Percentiles rank a stretch among this genome's conserved stretches.
Evolutionary conservation across 2,329 filamentous ascomycete species (phyloP).

Genomic region (Scorias spongiosa): DNA sequence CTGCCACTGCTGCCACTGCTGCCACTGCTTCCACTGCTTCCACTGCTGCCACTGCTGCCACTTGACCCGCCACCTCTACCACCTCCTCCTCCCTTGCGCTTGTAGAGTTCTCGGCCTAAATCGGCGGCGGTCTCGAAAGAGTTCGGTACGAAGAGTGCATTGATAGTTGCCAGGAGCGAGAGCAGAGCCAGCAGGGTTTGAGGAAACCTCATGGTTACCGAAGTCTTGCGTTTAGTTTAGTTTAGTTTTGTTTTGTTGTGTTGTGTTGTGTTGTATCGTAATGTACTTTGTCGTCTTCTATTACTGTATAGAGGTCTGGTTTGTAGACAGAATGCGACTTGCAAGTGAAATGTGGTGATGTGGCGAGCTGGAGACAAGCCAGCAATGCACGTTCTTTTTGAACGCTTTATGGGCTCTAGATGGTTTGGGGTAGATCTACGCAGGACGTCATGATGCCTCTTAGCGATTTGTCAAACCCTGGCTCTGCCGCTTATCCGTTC

Average conservation of each 20-base stretch:
- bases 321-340: not conserved
- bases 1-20: slow-evolving; percentile 13
- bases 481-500: too few relatives aligned
- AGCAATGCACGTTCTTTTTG: too few relatives aligned
- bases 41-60: slow-evolving; percentile 1
- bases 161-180: slow-evolving; percentile 15
- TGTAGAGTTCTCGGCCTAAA: slow-evolving; percentile 19
- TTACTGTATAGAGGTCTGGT: not conserved
- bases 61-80: slow-evolving; percentile 22
- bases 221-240: not conserved
- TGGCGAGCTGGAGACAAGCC: too few relatives aligned
- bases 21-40: too few relatives aligned
- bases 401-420: too few relatives aligned
- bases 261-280: not conserved
- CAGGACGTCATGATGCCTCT: too few relatives aligned
- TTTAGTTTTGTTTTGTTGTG: not conserved
- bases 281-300: too few relatives aligned
- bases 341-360: too few relatives aligned
- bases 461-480: too few relatives aligned
- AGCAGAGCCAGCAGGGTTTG: slow-evolving; percentile 16
- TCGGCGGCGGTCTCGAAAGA: slow-evolving; percentile 20
- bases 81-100: slow-evolving; percentile 35
- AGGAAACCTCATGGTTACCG: slow-evolving; percentile 14
- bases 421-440: too few relatives aligned
- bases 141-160: slow-evolving; percentile 17